These are phyloP conservation scores for Quercus gilva DNA, from an alignment of 306 rosid species.

Conservation along the genomic window DNA sequence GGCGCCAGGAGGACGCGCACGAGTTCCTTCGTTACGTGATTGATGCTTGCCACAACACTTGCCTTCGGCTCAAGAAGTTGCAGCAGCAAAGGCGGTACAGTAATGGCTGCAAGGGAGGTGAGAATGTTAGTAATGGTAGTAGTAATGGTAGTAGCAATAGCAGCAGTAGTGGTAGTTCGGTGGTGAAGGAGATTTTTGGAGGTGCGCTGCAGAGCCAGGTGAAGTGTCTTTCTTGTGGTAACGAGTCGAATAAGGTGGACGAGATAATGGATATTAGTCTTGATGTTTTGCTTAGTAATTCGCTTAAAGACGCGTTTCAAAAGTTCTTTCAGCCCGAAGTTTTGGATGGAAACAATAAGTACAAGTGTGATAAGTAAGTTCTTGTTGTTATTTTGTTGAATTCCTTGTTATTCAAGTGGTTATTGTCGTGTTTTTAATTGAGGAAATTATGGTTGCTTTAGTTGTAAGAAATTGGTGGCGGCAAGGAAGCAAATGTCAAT, in stretches of 20 bases:
- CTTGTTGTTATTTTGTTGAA: too few relatives aligned
- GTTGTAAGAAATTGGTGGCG: constrained; percentile 88
- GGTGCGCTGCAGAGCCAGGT: constrained; percentile 99
- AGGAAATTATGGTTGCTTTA: constrained; percentile 30
- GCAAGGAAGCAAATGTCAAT: constrained; percentile 97
- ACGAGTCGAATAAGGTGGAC: constrained; percentile 96
- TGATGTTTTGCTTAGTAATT: constrained; percentile 89
- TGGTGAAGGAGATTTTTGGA: constrained; percentile 89
- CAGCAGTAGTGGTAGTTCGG: constrained; percentile 27
- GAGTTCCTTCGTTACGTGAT: constrained; percentile 93
- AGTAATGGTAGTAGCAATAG: not conserved
- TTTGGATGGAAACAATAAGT: constrained; percentile 92
- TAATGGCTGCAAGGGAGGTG: constrained; percentile 15
- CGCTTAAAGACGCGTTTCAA: constrained; percentile 81
- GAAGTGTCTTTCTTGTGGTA: constrained; percentile 85
- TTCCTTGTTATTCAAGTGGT: too few relatives aligned
- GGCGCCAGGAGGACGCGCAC: constrained; percentile 97
- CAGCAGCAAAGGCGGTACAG: constrained; percentile 17
- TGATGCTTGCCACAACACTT: constrained; percentile 93
- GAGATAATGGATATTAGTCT: constrained; percentile 99
- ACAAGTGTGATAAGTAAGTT: constrained; percentile 88
- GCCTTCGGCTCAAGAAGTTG: constrained; percentile 83
- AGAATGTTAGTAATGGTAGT: not conserved
- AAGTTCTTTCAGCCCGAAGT: constrained; percentile 90
- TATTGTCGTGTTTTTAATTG: constrained; percentile 16